Evolutionary conservation across 257 asterid genomes (phyloP), one percentile per base, ranked within the genome.

Genomic region (Nyctanthes arbortristis): DNA sequence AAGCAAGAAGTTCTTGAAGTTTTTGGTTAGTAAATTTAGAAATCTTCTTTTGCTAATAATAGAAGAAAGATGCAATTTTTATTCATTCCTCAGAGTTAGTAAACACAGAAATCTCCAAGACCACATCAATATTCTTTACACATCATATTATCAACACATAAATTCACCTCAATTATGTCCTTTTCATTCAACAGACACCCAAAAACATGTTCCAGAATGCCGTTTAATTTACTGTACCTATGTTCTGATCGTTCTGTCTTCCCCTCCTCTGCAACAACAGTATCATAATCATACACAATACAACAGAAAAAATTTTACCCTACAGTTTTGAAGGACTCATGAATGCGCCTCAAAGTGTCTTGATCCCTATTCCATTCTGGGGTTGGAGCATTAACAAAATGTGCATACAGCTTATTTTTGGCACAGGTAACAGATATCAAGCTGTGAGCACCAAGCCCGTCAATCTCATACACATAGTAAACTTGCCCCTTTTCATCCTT

Each of bases 341-440:
- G 99, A 65, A 93, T 34, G 81, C 91, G 99, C 81, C 85, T 78
- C 76, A 91, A 76, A 5, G 81, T 87, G 0, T 85, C 92, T 37
- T 84, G 86, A 75, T 93, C 97, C 66, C 70, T 80, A 2, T 86
- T 86, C 99, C 99, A 93, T 0, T 93, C 97, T 0, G 86, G 86
- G 16, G 83, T 65, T 0, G 97, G 97, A 43, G 96, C 97, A 47
- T 91, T 93, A 2, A 89, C 99, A 40, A 94, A 94, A 65, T 93
- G 99, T 31, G 99, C 97, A 76, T 91, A 93, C 24, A 93, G 78
- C 82, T 93, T 93, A 18, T 93, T 93, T 25, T 82, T 93, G 3
- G 97, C 93, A 65, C 99, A 93, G 4, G 99, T 93, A 1, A 93
- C 97, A 1, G 96, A 77, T 14, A 93, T 89, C 89, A 93, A 72